Percentiles rank a stretch among this genome's conserved stretches.
Conservation (phyloP, 164 flowering plant species). For the Aristolochia fimbriata region DNA sequence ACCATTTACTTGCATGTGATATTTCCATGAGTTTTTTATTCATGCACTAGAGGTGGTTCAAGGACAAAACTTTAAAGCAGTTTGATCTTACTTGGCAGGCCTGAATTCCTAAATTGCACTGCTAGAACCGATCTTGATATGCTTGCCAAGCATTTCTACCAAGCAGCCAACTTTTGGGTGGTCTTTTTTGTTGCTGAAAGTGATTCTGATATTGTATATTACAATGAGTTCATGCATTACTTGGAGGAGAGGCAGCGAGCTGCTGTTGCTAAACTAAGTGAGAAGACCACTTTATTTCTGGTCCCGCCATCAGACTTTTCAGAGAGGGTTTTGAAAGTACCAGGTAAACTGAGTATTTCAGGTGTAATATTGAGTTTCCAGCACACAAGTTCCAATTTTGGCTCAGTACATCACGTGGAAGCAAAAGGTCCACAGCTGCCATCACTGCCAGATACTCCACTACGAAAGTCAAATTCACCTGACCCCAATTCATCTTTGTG, state of each 20-base stretch:
- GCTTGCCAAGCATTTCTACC: conserved; percentile 94
- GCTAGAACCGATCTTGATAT: conserved; percentile 91
- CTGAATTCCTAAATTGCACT: conserved; percentile 78
- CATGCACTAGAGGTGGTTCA: too few species aligned
- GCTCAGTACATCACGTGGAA: conserved; percentile 30
- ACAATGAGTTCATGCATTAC: conserved; percentile 86
- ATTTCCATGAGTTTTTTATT: too few species aligned
- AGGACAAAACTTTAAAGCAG: too few species aligned
- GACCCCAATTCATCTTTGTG: conserved; percentile 10
- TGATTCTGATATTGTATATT: conserved; percentile 72
- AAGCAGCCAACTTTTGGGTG: conserved; percentile 69
- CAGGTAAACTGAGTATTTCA: conserved; percentile 83
- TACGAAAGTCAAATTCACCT: conserved; percentile 24
- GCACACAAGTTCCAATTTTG: conserved; percentile 34
- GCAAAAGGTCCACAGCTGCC: conserved; percentile 25
- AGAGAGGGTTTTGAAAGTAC: conserved; percentile 83
- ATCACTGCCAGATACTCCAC: conserved; percentile 21
- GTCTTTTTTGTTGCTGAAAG: conserved; percentile 83
- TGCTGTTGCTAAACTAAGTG: conserved; percentile 88
- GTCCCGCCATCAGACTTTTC: conserved; percentile 97
- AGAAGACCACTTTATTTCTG: conserved; percentile 73
- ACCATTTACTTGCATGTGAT: too few species aligned
- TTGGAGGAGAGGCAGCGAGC: conserved; percentile 86
- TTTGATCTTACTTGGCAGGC: conserved; percentile 36
- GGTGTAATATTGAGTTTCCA: conserved; percentile 80